Evolutionary conservation across 2,329 filamentous ascomycete genomes (phyloP), one percentile per base, ranked within the genome.

Genomic region (Fusarium sp.): DNA sequence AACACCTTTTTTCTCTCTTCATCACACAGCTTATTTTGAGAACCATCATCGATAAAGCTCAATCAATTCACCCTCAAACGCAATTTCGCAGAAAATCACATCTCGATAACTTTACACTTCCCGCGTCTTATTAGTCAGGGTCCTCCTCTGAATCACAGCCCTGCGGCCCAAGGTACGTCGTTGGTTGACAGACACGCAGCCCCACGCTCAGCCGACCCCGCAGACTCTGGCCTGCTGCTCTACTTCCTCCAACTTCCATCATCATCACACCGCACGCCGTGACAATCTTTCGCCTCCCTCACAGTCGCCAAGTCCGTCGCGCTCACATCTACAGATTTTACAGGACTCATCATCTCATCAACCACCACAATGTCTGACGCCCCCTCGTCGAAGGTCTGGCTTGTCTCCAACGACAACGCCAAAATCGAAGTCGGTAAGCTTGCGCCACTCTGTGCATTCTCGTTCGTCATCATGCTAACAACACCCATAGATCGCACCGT

Each of bases 401-500:
- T 90, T 34, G 80, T 83, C 76, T 89, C 87, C 84, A 89, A 89
- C 77, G 88, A 90, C 73, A 81, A 79, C 66, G 83, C 84, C 54
- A 77, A 80, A 32, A 85, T 90, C 61, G 82, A 84, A 75, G 85
- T 88, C 64, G 84, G 86, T 87, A 84, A 75, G 86, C 84, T 64
- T 67, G 58, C 52, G 65, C 64, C 65, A 66, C 71, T 67, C 20
- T 62, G 59, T 68, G 69, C 71, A 64, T 23, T 43, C 45, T 69
- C 30, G 45, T 50, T 67, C 39, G 34, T 57, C 52, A 58, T 37
- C 32, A 35, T 68, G 50, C 77, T 79, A 67, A 79, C 67, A 57
- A 35, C 25, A 9, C 4, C 37, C 48, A 64, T 72, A 94, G 95
- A 97, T 75, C 94, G 94, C 75, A 88, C 90, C 41, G 94, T 98